Evolutionary conservation across 495 filamentous ascomycete species (phyloP), one percentile per base, ranked within the genome.

Genomic region (Xylona heveae): DNA sequence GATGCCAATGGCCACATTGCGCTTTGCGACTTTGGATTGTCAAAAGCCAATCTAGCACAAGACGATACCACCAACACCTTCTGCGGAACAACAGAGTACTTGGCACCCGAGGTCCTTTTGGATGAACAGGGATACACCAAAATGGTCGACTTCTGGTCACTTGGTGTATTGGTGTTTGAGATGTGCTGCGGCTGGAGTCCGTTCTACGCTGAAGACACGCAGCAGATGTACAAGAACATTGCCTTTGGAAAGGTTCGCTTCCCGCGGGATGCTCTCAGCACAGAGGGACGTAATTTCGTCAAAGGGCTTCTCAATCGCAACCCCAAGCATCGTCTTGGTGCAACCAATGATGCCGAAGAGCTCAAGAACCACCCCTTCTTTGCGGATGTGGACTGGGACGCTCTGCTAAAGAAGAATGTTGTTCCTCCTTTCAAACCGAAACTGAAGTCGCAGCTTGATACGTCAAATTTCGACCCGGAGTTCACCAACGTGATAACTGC

Each of bases 201-300:
- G 0, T 97, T 97, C 56, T 97, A 95, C 46, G 90, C 88, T 35
- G 88, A 97, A 39, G 90, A 97, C 42, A 95, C 85, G 2, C 88
- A 97, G 52, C 88, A 97, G 49, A 97, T 97, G 88, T 97, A 97
- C 55, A 97, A 95, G 59, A 97, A 97, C 57, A 97, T 97, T 37
- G 90, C 85, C 0, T 95, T 95, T 48, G 88, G 88, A 43, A 97
- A 97, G 45, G 88, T 97, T 21, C 66, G 85, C 37, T 97, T 97
- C 55, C 88, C 88, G 10, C 69, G 82, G 35, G 88, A 97, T 47
- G 90, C 88, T 0, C 59, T 97, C 19, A 91, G 80, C 38, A 72
- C 78, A 13, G 88, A 97, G 51, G 88, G 88, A 24, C 67, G 88
- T 29, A 95, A 93, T 48, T 95, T 97, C 41, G 88, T 97, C 44